Evolutionary conservation across 495 filamentous ascomycete species (phyloP), one percentile per base, ranked within the genome.

Genomic region (Amniculicola lignicola): DNA sequence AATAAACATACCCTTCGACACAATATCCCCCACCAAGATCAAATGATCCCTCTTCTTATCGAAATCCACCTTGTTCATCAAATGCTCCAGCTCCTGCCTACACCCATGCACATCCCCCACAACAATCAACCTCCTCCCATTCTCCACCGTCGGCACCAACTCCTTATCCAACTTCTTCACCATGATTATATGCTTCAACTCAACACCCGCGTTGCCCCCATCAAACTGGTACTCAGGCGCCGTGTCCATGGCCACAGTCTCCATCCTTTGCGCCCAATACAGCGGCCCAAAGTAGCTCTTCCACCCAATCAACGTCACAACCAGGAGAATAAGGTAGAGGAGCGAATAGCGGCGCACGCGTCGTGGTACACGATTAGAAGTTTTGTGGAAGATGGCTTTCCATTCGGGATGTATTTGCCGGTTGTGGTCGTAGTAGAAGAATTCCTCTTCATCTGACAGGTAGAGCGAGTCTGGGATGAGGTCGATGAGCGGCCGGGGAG

Each of bases 51-150:
- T 72, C 0, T 69, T 62, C 14, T 68, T 38, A 36, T 86, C 70
- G 69, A 88, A 96, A 2, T 75, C 64, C 4, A 87, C 72, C 61
- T 90, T 84, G 1, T 75, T 58, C 11, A 98, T 76, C 5, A 98
- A 77, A 12, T 70, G 65, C 36, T 79, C 68, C 60, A 96, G 74
- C 49, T 87, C 79, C 19, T 76, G 57, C 41, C 80, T 79, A 65
- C 90, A 90, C 5, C 91, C 92, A 76, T 97, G 92, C 3, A 96
- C 87, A 73, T 97, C 92, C 10, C 92, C 91, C 27, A 97, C 75
- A 41, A 96, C 65, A 7, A 97, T 71, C 19, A 97, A 74, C 49
- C 68, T 46, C 25, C 63, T 61, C 2, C 75, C 51, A 3, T 54
- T 49, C 9, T 67, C 55, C 48, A 39, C 60, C 16, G 23, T 36